Percentiles rank a stretch among this genome's conserved stretches.
phyloP scores from a whole-genome alignment of 257 asterid genomes.

The Nemophila menziesii region DNA sequence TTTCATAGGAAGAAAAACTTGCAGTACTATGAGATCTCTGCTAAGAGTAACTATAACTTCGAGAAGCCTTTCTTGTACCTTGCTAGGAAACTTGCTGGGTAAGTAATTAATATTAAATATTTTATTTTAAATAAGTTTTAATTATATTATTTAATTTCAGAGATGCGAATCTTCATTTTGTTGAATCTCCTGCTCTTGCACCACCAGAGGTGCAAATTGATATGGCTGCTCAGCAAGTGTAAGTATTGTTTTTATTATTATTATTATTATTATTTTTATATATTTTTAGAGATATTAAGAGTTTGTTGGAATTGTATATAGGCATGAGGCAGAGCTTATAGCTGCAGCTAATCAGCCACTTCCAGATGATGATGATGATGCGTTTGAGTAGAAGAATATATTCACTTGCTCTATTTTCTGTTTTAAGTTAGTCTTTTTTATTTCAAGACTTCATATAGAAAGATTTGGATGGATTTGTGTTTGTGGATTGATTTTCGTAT shows the following conservation, averaged over 20 bases:
- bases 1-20: neutral
- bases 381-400: neutral
- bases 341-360: constrained; percentile 3
- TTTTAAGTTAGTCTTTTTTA: neutral
- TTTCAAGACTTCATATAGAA: neutral
- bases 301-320: neutral
- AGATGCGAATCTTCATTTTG: no score
- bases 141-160: neutral
- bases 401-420: neutral
- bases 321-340: constrained; percentile 4
- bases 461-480: neutral
- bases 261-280: no score
- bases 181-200: no score
- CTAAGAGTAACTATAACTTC: neutral
- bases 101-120: neutral
- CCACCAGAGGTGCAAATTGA: neutral
- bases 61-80: neutral
- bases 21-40: neutral
- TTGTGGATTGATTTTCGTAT: neutral
- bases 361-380: constrained; percentile 4
- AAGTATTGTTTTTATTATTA: neutral
- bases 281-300: neutral
- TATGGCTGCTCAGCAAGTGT: constrained; percentile 2
- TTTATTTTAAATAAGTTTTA: no score
- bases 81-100: neutral